A percentile compares a stretch with the other conserved stretches of the same genome.
Evolutionary conservation across 1,139 yeast species (phyloP).

Genomic region (Pichia sp.): DNA sequence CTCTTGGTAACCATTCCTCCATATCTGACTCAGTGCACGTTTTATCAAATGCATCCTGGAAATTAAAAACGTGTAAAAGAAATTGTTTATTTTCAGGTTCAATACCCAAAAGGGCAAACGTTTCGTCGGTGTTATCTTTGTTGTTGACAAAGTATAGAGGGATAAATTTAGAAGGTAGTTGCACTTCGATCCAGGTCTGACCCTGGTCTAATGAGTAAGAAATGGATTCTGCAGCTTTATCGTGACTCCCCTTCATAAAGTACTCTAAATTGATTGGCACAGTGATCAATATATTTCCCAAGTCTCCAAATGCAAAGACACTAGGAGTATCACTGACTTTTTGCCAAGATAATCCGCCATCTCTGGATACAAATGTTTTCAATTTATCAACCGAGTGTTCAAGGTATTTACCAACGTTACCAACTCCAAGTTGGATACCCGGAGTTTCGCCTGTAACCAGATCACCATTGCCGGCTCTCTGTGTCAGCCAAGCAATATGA

Average conservation of each 20-base stretch:
- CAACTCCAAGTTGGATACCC: constrained; percentile 62
- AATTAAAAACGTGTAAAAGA: constrained; percentile 51
- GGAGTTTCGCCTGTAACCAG: constrained; percentile 64
- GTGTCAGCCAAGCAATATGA: constrained; percentile 48
- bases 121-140: constrained; percentile 69
- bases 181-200: constrained; percentile 50
- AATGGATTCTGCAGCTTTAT: constrained; percentile 29
- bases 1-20: constrained; percentile 66
- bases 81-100: constrained; percentile 18
- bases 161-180: constrained; percentile 44
- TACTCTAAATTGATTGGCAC: constrained; percentile 35
- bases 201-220: constrained; percentile 77
- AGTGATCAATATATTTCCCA: constrained; percentile 72
- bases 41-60: constrained; percentile 50
- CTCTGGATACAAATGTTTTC: constrained; percentile 63
- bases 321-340: constrained; percentile 52
- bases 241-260: constrained; percentile 12
- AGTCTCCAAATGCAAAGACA: constrained; percentile 67
- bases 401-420: constrained; percentile 51
- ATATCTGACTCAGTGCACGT: constrained; percentile 55
- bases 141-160: constrained; percentile 54
- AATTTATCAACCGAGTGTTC: constrained; percentile 39
- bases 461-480: constrained; percentile 59
- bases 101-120: constrained; percentile 46
- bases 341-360: constrained; percentile 75